A percentile compares a stretch with the other conserved stretches of the same genome.
Conservation (phyloP, 2,329 filamentous ascomycete genomes). For the Cercospora sp. region DNA sequence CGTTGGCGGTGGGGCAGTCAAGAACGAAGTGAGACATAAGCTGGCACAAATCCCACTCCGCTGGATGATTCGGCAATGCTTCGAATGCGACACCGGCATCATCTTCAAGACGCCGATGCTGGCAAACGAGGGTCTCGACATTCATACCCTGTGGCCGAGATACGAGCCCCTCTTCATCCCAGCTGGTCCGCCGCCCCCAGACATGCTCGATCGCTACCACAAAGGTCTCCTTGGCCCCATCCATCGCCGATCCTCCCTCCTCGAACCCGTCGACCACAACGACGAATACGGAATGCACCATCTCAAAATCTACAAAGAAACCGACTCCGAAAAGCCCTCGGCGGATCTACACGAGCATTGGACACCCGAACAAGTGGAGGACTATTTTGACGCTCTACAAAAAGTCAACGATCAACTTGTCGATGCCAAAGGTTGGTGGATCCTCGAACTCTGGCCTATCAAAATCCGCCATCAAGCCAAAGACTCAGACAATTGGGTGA, state of each 20-base stretch:
- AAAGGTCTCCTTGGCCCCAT: slow-evolving; percentile 38
- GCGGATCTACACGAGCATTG: slow-evolving; percentile 27
- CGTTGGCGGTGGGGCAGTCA: slow-evolving; percentile 48
- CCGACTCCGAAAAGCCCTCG: not conserved
- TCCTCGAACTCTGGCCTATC: slow-evolving; percentile 48
- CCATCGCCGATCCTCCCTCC: slow-evolving; percentile 30
- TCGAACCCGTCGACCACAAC: slow-evolving; percentile 26
- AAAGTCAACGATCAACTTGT: slow-evolving; percentile 45
- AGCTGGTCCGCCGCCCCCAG: slow-evolving; percentile 39
- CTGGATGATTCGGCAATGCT: slow-evolving; percentile 52
- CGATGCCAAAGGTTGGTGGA: slow-evolving; percentile 45
- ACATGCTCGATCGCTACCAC: slow-evolving; percentile 42
- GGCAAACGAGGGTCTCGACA: slow-evolving; percentile 46
- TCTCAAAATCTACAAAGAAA: slow-evolving; percentile 25
- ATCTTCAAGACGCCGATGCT: slow-evolving; percentile 44
- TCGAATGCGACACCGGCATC: slow-evolving; percentile 50
- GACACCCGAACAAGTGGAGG: slow-evolving; percentile 46
- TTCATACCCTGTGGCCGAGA: slow-evolving; percentile 44
- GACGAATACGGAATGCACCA: slow-evolving; percentile 30
- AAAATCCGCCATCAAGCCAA: slow-evolving; percentile 41
- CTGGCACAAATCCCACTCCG: slow-evolving; percentile 49
- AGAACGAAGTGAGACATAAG: slow-evolving; percentile 46
- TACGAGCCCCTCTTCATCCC: slow-evolving; percentile 41
- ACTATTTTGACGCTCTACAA: slow-evolving; percentile 47
- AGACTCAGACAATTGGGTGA: slow-evolving; percentile 41